Evolutionary conservation across 1,284 basidiomycete species (phyloP).

Genomic region (Tilletia horrida): DNA sequence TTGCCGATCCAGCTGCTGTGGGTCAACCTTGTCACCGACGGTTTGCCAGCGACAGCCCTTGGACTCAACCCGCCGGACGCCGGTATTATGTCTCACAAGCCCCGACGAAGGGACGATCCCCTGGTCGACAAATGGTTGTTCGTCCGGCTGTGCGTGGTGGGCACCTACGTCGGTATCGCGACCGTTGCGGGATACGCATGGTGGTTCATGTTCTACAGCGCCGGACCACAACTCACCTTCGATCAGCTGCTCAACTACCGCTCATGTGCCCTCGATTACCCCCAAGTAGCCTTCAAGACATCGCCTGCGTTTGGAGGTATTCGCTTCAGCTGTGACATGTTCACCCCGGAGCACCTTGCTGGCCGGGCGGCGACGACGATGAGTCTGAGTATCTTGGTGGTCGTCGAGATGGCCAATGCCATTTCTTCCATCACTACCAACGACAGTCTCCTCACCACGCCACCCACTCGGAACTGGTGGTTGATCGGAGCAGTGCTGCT

Average conservation of each 20-base stretch:
- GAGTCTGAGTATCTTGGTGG: conserved; percentile 85
- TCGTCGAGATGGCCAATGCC: conserved; percentile 99
- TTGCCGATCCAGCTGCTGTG: conserved; percentile 96
- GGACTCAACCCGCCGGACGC: conserved; percentile 96
- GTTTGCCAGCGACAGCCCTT: conserved; percentile 92
- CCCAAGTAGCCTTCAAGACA: conserved; percentile 57
- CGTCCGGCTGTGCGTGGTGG: conserved; percentile 89
- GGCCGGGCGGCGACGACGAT: conserved; percentile 83
- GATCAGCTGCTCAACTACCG: conserved; percentile 73
- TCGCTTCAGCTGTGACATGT: conserved; percentile 83
- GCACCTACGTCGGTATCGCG: conserved; percentile 86
- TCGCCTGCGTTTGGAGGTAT: background rate
- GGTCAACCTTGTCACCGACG: conserved; percentile 64
- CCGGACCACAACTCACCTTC: conserved; percentile 88
- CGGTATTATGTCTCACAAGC: conserved; percentile 84
- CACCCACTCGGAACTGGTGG: conserved; percentile 81
- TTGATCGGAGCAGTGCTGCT: conserved; percentile 67
- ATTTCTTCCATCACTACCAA: conserved; percentile 99
- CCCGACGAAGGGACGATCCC: conserved; percentile 80
- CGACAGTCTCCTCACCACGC: conserved; percentile 81
- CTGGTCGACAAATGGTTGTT: conserved; percentile 90
- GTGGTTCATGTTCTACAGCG: conserved; percentile 92
- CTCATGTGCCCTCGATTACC: conserved; percentile 71
- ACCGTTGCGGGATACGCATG: conserved; percentile 96
- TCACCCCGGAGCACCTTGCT: conserved; percentile 72